Base-by-base conservation (phyloP, 2,329 filamentous ascomycete species). In the Apiospora rasikravindrae region DNA sequence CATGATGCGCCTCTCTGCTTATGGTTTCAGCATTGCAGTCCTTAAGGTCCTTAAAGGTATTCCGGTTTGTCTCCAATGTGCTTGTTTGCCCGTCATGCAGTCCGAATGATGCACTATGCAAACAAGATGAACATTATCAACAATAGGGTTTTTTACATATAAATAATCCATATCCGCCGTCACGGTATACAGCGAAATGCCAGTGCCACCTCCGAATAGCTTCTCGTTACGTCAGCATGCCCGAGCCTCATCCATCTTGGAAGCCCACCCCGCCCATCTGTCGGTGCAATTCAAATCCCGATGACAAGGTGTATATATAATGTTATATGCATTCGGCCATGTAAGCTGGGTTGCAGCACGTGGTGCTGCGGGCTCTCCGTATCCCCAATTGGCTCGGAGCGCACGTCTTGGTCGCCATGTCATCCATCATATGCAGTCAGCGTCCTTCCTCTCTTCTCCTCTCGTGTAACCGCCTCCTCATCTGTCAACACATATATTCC, bases 341-440 rank as follows among this genome's bases (percentile, higher is more conserved):
- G n/a, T 49, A n/a, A 51, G 49, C n/a, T 4, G 57, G 33, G 57
- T 40, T 40, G 19, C 57, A 37, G 57, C 57, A 64, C 57, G 57
- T 64, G 57, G 57, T 40, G 29, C 53, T 40, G 53, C 53, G 37
- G 53, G 2, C 16, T 40, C 33, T 22, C 19, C 10, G 33, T 40
- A 11, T 14, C 24, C 24, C 33, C 33, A 24, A 64, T 64, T 64
- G 57, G 57, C 57, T 64, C 57, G 22, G 33, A 40, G 57, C 19
- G 22, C 29, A 37, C 57, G 57, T 64, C 29, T 37, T 37, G 33
- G 33, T 37, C 33, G 33, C 8, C 33, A 37, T 37, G 16, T 64
- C 57, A n/a, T n/a, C n/a, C n/a, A n/a, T n/a, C n/a, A n/a, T 64
- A 64, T 64, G 57, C 57, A 64, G 57, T 40, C 57, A 64, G 29